Percentiles rank a stretch among this genome's conserved stretches.
Conservation (phyloP, 768 basidiomycete species). For the Strobilomyces confusus region DNA sequence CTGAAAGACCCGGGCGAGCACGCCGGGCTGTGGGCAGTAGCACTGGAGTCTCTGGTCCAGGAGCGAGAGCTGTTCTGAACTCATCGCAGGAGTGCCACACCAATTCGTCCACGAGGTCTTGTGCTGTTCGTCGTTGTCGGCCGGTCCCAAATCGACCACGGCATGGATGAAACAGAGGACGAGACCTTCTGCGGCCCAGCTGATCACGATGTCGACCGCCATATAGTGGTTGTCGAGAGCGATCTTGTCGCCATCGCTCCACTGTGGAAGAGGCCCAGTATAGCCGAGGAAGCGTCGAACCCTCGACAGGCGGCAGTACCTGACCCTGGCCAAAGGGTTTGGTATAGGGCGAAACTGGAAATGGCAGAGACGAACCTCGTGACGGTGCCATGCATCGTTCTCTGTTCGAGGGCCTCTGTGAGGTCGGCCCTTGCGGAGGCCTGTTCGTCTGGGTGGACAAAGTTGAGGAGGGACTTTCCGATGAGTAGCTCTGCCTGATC, state of each 20-base stretch:
- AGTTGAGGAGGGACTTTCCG: conserved; percentile 67
- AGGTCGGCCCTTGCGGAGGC: conserved; percentile 71
- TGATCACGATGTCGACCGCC: conserved; percentile 86
- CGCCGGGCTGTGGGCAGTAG: conserved; percentile 47
- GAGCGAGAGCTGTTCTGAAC: conserved; percentile 50
- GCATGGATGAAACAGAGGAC: conserved; percentile 89
- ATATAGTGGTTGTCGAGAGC: conserved; percentile 72
- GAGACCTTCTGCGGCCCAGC: conserved; percentile 83
- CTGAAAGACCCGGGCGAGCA: conserved; percentile 70
- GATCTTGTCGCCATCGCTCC: conserved; percentile 66
- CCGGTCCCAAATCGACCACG: conserved; percentile 61
- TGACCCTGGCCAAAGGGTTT: conserved; percentile 50
- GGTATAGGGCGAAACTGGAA: conserved; percentile 13
- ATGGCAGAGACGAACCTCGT: conserved; percentile 50
- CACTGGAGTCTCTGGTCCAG: conserved; percentile 57
- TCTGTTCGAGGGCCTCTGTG: conserved; percentile 64
- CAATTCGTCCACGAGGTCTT: conserved; percentile 84
- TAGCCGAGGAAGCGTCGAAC: conserved; percentile 73
- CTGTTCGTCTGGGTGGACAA: conserved; percentile 84
- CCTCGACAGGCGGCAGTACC: conserved; percentile 71
- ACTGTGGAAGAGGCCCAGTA: conserved; percentile 48
- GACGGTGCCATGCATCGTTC: conserved; percentile 79
- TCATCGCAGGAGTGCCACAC: conserved; percentile 76
- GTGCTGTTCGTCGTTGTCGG: conserved; percentile 70
- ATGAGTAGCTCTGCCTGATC: conserved; percentile 66